Evolutionary conservation across 306 rosid genomes (phyloP).

Genomic region (Oemleria cerasiformis): DNA sequence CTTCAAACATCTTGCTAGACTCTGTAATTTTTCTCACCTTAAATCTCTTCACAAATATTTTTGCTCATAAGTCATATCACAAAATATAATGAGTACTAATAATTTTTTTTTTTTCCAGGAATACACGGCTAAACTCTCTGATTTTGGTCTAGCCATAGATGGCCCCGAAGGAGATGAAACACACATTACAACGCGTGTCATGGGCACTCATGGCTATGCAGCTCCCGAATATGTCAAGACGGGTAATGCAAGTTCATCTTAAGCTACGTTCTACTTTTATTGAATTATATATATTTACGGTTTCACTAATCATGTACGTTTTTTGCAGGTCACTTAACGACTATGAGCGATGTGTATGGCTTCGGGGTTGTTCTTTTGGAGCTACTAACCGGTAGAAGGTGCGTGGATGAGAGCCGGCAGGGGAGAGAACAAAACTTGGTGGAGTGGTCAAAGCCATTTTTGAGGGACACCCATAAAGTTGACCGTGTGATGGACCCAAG

Average conservation of each 20-base stretch:
- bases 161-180: constrained; percentile 72
- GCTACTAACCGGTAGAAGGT: constrained; percentile 65
- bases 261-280: neutral
- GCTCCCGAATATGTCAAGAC: constrained; percentile 86
- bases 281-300: neutral
- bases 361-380: constrained; percentile 88
- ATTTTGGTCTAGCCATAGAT: constrained; percentile 86
- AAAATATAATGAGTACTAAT: neutral
- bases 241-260: constrained; percentile 41
- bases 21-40: constrained; percentile 28
- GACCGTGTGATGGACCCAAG: constrained; percentile 75
- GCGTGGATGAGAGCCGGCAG: constrained; percentile 64
- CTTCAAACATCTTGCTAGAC: constrained; percentile 80
- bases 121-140: constrained; percentile 76
- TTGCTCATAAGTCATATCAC: neutral
- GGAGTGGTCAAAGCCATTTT: constrained; percentile 74
- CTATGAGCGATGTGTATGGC: constrained; percentile 81
- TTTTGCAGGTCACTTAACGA: constrained; percentile 70
- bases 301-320: neutral
- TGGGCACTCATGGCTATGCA: constrained; percentile 96
- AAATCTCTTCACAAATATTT: neutral
- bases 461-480: constrained; percentile 60
- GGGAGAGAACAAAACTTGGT: constrained; percentile 74
- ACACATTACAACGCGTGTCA: constrained; percentile 56
- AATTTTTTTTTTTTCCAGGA: constrained; percentile 39